These are phyloP conservation scores for Heracleum sosnowskyi DNA, from an alignment of 129 eudicot species.

Conservation along the genomic window DNA sequence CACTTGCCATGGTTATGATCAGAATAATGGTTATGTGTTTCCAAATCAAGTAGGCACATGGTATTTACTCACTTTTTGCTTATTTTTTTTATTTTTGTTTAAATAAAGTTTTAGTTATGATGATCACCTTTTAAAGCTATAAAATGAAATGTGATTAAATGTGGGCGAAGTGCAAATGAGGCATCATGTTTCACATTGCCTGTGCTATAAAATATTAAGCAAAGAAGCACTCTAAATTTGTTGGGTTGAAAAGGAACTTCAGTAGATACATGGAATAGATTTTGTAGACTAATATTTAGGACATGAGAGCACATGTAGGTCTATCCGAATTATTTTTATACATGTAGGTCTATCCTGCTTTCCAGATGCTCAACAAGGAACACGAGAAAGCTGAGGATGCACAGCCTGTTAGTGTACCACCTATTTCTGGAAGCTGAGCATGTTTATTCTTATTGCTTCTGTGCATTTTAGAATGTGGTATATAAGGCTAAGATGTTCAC, in stretches of 20 bases:
- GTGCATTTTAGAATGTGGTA: neutral
- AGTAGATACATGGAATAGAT: neutral
- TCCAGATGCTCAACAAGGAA: constrained; percentile 95
- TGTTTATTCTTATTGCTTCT: neutral
- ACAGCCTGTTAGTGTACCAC: constrained; percentile 63
- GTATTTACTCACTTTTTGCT: neutral
- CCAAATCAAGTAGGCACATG: neutral
- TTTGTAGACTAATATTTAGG: neutral
- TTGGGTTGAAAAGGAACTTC: neutral
- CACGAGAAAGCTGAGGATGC: constrained; percentile 90
- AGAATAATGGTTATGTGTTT: neutral
- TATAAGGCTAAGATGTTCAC: neutral
- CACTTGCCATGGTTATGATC: too few relatives aligned
- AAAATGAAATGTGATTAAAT: too few relatives aligned
- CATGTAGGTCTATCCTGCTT: neutral
- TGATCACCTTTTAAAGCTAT: neutral
- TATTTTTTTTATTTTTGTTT: too few relatives aligned
- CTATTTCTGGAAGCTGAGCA: constrained; percentile 60
- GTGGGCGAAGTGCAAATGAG: neutral
- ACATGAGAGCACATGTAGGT: neutral
- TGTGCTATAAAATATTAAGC: neutral
- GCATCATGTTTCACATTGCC: neutral
- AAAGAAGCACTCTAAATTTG: neutral
- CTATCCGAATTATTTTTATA: neutral
- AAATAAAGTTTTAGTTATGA: neutral